phyloP scores from a whole-genome alignment of 495 filamentous ascomycete genomes.

The Neohortaea acidophila region DNA sequence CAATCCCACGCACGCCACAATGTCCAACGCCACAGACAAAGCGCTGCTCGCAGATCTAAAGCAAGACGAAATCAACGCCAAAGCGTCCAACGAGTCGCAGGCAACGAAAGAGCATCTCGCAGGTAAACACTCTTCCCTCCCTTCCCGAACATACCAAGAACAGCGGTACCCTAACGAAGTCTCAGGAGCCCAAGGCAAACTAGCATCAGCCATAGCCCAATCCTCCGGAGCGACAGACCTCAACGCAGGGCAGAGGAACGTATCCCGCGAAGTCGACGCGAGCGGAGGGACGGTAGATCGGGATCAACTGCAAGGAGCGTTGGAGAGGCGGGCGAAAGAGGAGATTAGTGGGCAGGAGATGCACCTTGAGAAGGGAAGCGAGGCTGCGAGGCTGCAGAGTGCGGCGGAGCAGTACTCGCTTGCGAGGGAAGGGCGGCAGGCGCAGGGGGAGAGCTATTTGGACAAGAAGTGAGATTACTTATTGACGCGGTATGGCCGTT shows the following conservation, averaged over 20 bases:
- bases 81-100: neutral
- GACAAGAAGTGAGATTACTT: too few relatives aligned
- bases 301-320: neutral
- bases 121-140: neutral
- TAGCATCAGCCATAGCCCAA: neutral
- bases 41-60: neutral
- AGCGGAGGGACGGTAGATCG: neutral
- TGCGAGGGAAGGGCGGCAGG: neutral
- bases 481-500: too few relatives aligned
- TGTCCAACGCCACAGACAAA: neutral
- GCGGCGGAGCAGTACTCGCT: neutral
- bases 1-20: too few relatives aligned
- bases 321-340: neutral
- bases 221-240: neutral
- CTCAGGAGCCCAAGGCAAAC: neutral
- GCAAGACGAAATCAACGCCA: neutral
- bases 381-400: slow-evolving; percentile 1
- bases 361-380: slow-evolving; percentile 1
- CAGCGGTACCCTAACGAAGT: neutral
- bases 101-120: neutral
- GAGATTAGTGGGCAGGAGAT: neutral
- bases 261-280: neutral
- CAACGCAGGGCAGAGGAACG: neutral
- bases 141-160: neutral
- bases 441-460: too few relatives aligned